Conservation (phyloP, 768 basidiomycete genomes). For the Hericium alpestre region DNA sequence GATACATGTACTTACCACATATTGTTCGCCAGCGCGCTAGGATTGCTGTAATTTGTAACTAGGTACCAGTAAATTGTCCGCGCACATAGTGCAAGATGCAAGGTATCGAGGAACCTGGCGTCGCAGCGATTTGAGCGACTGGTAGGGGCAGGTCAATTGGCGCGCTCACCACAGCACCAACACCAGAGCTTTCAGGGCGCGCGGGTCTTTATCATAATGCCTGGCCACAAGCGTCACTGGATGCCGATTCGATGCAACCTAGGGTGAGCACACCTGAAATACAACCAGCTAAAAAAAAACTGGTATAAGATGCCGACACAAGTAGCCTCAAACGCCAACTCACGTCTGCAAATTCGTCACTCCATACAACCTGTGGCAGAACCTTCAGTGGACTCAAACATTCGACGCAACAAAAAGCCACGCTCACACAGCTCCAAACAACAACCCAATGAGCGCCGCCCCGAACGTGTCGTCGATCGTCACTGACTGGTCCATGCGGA, state of each 20-base stretch:
- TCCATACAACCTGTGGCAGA: not conserved
- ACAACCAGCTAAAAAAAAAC: not conserved
- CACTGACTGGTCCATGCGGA: not conserved
- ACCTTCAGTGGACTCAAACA: not conserved
- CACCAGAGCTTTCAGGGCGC: not conserved
- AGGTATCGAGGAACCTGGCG: conserved; percentile 30
- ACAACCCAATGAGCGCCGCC: not conserved
- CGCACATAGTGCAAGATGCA: conserved; percentile 34
- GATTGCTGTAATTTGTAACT: conserved; percentile 32
- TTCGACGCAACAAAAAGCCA: not conserved
- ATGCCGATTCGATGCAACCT: no score
- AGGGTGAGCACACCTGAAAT: not conserved
- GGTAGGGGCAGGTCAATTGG: not conserved
- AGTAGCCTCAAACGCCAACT: not conserved
- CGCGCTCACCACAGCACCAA: not conserved
- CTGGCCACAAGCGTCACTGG: not conserved
- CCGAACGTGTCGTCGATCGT: not conserved
- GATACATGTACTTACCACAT: conserved; percentile 27
- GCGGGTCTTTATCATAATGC: not conserved
- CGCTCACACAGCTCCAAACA: not conserved
- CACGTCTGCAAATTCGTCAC: not conserved
- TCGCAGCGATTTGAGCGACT: not conserved
- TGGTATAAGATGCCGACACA: not conserved
- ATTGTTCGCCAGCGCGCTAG: conserved; percentile 24
- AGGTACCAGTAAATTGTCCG: conserved; percentile 39